Conservation (phyloP, 2,329 filamentous ascomycete species). For the Coccinonectria pachysandricola region DNA sequence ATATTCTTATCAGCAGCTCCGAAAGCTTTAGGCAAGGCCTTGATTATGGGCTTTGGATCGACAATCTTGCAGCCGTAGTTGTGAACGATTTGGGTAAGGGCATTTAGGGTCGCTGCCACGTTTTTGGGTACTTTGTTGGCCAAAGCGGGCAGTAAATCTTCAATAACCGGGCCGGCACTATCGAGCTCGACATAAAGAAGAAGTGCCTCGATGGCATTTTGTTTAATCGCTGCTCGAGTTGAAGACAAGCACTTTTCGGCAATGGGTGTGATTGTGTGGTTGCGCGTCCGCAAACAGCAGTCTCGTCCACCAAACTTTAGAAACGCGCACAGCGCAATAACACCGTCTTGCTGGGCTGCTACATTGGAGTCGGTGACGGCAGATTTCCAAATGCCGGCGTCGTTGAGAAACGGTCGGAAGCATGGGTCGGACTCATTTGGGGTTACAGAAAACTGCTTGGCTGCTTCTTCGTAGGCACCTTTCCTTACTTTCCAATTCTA, state of each 20-base stretch:
- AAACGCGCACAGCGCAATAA: conserved; percentile 81
- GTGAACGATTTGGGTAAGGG: conserved; percentile 76
- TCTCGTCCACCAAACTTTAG: conserved; percentile 81
- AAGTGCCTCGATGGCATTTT: conserved; percentile 75
- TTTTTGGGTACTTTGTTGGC: conserved; percentile 88
- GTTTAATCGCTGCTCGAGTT: conserved; percentile 79
- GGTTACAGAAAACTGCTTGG: conserved; percentile 75
- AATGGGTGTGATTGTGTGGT: conserved; percentile 64
- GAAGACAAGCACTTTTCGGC: conserved; percentile 87
- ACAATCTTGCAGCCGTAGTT: conserved; percentile 91
- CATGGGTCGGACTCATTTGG: conserved; percentile 76
- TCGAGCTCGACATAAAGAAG: conserved; percentile 87
- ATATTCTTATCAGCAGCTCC: conserved; percentile 98
- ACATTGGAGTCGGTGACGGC: conserved; percentile 93
- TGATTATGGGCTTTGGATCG: conserved; percentile 86
- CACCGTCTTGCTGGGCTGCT: conserved; percentile 87
- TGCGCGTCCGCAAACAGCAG: conserved; percentile 67
- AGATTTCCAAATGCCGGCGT: conserved; percentile 80
- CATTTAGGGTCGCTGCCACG: conserved; percentile 59
- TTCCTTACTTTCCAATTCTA: conserved; percentile 96
- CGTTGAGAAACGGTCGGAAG: conserved; percentile 79
- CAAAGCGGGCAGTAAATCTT: conserved; percentile 76
- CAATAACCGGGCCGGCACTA: conserved; percentile 71
- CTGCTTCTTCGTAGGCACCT: conserved; percentile 84
- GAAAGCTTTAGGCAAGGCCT: conserved; percentile 80